phyloP scores from a whole-genome alignment of 129 eudicot genomes.

The Silybum marianum region DNA sequence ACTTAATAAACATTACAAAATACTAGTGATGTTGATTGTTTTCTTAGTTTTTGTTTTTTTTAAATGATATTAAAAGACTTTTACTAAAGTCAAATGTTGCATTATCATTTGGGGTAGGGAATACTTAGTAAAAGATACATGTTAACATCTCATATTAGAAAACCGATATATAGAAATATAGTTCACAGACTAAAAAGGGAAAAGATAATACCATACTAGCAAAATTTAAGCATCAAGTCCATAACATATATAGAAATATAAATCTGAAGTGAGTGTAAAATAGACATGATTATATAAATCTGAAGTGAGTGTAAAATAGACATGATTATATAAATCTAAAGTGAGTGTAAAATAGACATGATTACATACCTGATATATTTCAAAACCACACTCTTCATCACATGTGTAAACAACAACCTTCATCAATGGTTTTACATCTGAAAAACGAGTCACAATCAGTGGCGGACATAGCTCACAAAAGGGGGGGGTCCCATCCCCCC shows the following conservation, averaged over 20 bases:
- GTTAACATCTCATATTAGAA: not conserved
- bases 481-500: too few species aligned
- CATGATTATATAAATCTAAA: too few species aligned
- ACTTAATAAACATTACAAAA: too few species aligned
- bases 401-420: constrained; percentile 97
- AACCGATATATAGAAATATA: not conserved
- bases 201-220: too few species aligned
- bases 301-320: too few species aligned
- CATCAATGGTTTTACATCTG: constrained; percentile 97
- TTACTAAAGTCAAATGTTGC: not conserved
- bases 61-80: not conserved
- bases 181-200: not conserved
- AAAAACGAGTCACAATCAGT: constrained; percentile 94
- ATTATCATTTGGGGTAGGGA: not conserved
- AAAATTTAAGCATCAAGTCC: too few species aligned
- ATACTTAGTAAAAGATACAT: constrained; percentile 2
- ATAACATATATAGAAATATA: too few species aligned
- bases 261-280: not conserved
- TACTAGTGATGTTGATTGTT: not conserved
- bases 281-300: too few species aligned
- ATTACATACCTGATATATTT: constrained; percentile 81
- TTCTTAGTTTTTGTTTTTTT: not conserved
- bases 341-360: not conserved
- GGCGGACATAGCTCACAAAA: too few species aligned
- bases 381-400: constrained; percentile 98